Evolutionary conservation across 129 eudicot genomes (phyloP).

Genomic region (Solidago caesia): DNA sequence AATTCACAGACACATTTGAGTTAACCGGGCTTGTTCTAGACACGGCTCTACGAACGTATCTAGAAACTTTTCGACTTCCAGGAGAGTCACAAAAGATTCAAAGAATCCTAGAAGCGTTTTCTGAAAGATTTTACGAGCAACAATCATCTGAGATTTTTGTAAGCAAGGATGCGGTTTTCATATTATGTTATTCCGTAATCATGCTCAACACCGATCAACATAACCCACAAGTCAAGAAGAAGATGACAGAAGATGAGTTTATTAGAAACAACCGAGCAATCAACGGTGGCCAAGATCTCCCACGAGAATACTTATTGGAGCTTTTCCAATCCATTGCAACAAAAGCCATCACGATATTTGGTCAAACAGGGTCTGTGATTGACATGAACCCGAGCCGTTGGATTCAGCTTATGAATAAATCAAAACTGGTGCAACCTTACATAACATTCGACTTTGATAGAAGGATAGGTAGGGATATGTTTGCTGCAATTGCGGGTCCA

Average conservation of each 20-base stretch:
- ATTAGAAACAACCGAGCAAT: conserved; percentile 73
- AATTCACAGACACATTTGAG: conserved; percentile 70
- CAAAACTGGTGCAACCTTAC: conserved; percentile 51
- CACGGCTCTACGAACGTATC: conserved; percentile 63
- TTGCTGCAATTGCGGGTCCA: conserved; percentile 84
- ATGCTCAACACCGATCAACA: conserved; percentile 97
- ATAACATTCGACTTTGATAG: conserved; percentile 50
- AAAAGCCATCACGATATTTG: conserved; percentile 54
- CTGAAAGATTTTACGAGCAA: conserved; percentile 71
- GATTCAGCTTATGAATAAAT: conserved; percentile 71
- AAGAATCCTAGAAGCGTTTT: conserved; percentile 70
- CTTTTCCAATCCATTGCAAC: conserved; percentile 70
- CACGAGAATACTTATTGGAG: conserved; percentile 69
- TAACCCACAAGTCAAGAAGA: conserved; percentile 94
- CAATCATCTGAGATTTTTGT: conserved; percentile 76
- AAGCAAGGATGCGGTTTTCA: conserved; percentile 63
- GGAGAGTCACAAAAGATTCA: conserved; percentile 92
- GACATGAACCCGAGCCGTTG: conserved; percentile 87
- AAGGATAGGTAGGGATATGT: conserved; percentile 83
- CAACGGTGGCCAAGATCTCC: conserved; percentile 85
- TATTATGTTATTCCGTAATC: conserved; percentile 77
- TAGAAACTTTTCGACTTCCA: conserved; percentile 78
- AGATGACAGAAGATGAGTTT: conserved; percentile 96
- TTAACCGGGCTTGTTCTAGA: conserved; percentile 71
- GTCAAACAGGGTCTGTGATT: conserved; percentile 31